Percentiles rank a stretch among this genome's conserved stretches.
phyloP scores from a whole-genome alignment of 305 asterid genomes.

The Fraxinus dipetala region DNA sequence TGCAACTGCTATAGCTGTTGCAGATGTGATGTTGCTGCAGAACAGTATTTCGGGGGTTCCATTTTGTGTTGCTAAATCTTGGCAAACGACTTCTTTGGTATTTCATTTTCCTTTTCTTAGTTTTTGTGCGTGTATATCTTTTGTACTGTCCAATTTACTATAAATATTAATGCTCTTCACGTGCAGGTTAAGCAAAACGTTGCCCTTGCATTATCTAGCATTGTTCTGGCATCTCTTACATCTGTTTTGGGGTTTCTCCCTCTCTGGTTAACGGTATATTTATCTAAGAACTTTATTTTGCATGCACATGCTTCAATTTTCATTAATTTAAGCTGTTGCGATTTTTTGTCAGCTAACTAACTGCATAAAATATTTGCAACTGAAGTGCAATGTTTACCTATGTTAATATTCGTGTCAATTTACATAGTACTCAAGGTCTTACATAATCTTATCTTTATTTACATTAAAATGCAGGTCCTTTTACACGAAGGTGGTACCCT shows the following conservation, averaged over 20 bases:
- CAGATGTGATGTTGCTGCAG: slow-evolving; percentile 89
- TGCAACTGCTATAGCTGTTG: slow-evolving; percentile 95
- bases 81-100: slow-evolving; percentile 91
- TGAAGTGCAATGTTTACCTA: neutral
- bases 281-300: neutral
- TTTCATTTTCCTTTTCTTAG: neutral
- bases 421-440: neutral
- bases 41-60: slow-evolving; percentile 92
- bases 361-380: neutral
- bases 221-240: slow-evolving; percentile 87
- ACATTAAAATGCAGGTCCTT: slow-evolving; percentile 57
- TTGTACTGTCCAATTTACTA: neutral
- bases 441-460: neutral
- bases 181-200: slow-evolving; percentile 90
- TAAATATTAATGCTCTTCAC: slow-evolving; percentile 11
- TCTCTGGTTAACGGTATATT: slow-evolving; percentile 85
- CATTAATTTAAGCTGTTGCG: neutral
- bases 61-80: slow-evolving; percentile 80
- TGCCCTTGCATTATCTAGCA: slow-evolving; percentile 85
- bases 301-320: neutral
- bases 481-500: slow-evolving; percentile 98
- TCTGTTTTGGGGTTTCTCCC: slow-evolving; percentile 87
- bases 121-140: neutral
- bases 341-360: neutral
- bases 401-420: neutral